Evolutionary conservation across 2,329 filamentous ascomycete species (phyloP).

Genomic region (Diaporthe batatas): DNA sequence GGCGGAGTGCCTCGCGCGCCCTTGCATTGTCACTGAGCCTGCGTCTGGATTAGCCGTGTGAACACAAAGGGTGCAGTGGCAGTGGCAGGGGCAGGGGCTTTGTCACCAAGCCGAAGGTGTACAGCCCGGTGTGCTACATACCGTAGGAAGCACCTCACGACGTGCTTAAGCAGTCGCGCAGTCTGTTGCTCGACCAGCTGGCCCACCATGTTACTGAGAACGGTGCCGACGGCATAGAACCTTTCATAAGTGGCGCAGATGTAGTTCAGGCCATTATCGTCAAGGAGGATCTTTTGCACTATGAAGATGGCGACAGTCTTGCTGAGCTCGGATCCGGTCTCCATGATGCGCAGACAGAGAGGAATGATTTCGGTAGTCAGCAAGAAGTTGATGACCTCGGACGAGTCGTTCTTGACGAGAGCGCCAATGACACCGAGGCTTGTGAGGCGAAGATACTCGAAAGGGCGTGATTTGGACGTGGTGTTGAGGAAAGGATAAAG

Average conservation of each 20-base stretch:
- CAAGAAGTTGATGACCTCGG: conserved; percentile 98
- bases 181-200: conserved; percentile 98
- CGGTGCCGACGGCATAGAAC: conserved; percentile 97
- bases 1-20: conserved; percentile 91
- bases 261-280: conserved; percentile 96
- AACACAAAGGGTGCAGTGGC: neutral
- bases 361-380: conserved; percentile 99
- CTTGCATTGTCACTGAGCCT: conserved; percentile 96
- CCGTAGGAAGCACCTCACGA: conserved; percentile 96
- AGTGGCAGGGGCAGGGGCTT: neutral
- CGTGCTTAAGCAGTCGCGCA: conserved; percentile 94
- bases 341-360: conserved; percentile 97
- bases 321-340: conserved; percentile 96
- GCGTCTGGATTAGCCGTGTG: conserved; percentile 11
- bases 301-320: conserved; percentile 99
- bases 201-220: conserved; percentile 98
- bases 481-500: conserved; percentile 99
- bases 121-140: conserved; percentile 58
- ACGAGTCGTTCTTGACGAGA: conserved; percentile 98
- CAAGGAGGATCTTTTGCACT: conserved; percentile 97
- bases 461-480: conserved; percentile 96
- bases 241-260: conserved; percentile 99
- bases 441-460: conserved; percentile 96
- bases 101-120: neutral
- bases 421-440: conserved; percentile 97